Conservation (phyloP, 495 filamentous ascomycete genomes). For the Paragyromitra xinjiangensis region DNA sequence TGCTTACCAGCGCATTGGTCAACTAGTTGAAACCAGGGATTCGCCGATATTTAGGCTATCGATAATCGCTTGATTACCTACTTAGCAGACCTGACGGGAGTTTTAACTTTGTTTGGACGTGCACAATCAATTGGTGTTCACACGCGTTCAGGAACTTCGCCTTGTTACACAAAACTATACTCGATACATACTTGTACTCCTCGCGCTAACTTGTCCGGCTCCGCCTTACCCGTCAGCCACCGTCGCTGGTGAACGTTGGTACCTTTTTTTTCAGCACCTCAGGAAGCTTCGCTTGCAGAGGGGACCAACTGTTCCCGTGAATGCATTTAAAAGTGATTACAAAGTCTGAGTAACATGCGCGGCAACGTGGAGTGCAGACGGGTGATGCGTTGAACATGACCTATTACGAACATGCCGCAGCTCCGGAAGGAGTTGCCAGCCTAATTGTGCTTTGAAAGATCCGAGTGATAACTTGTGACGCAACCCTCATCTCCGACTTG, state of each 20-base stretch:
- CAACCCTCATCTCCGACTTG: constrained; percentile 27
- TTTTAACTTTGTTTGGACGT: not conserved
- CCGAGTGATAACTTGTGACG: constrained; percentile 48
- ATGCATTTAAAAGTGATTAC: constrained; percentile 2
- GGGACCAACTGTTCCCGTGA: not conserved
- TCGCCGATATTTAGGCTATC: constrained; percentile 32
- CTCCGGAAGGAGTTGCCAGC: not conserved
- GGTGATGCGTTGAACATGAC: constrained; percentile 15
- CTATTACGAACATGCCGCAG: constrained; percentile 17
- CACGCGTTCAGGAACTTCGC: constrained; percentile 8
- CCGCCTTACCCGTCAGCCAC: constrained; percentile 35
- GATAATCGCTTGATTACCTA: constrained; percentile 10
- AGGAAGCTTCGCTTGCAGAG: not conserved
- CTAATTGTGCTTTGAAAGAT: not conserved
- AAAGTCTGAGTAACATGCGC: not conserved
- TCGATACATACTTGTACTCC: not conserved
- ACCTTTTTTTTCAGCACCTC: not conserved
- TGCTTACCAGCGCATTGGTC: constrained; percentile 16
- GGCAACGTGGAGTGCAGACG: constrained; percentile 32
- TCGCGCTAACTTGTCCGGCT: constrained; percentile 11
- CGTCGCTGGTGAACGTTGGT: constrained; percentile 1
- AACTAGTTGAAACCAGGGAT: constrained; percentile 14
- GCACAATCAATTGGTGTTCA: not conserved
- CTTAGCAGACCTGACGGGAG: not conserved
- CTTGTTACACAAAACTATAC: not conserved